Base-by-base conservation (phyloP, 2,329 filamentous ascomycete genomes). In the Aureobasidium sp. region DNA sequence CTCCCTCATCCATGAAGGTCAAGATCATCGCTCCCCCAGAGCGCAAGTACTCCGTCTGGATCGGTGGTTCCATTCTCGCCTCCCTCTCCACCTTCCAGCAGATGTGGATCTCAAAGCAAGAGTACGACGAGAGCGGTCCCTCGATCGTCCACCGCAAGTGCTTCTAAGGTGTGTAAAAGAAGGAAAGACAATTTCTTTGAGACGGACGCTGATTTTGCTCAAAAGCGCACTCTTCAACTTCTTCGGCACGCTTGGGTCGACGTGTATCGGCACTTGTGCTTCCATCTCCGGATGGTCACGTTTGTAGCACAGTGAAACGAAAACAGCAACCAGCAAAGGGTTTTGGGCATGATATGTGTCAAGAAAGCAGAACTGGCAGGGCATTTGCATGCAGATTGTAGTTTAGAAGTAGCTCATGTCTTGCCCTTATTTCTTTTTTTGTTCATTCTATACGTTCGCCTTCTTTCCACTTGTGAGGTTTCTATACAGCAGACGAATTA, bases 91-190 rank as follows among this genome's bases (percentile, higher is more conserved):
- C 94, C 81, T 99, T 99, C 93, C 94, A 99, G 87, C 94, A 99
- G 85, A 99, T 99, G 94, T 99, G 94, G 94, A 97, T 99, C 88
- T 99, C 94, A 75, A 99, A 99, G 91, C 94, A 99, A 85, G 93
- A 97, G 86, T 97, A 97, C 88, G 94, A 99, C 85, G 94, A 97
- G 91, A 94, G 89, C 80, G 93, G 93, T 83, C 94, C 93, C 74
- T 97, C 92, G 76, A 97, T 97, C 77, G 93, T 97, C 75, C 93
- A 97, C 89, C 90, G 92, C 88, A 97, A 97, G 91, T 97, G 93
- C 90, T 97, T 97, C 89, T 97, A 96, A 96, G 88, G 60, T 62
- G 42, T 37, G 47, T 61, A 34, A 34, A 39, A 50, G 44, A 47
- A 7, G 55, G 42, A 59, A 34, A 7, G 36, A 44, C 13, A 59